These are phyloP conservation scores for Arbutus unedo DNA, from an alignment of 148 eudicot genomes.

Conservation along the genomic window DNA sequence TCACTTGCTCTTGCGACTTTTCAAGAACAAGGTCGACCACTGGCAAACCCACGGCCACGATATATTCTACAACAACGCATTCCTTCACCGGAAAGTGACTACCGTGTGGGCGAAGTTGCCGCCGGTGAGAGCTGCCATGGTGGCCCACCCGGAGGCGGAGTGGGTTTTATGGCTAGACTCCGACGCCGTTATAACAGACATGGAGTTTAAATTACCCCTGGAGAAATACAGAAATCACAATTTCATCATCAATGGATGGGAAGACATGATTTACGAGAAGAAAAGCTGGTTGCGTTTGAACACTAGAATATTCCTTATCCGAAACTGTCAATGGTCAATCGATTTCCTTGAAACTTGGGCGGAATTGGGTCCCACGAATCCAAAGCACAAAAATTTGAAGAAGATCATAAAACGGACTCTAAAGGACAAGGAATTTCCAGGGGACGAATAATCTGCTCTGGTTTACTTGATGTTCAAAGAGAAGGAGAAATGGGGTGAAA, in stretches of 20 bases:
- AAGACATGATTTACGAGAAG: constrained; percentile 34
- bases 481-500: neutral
- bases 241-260: constrained; percentile 59
- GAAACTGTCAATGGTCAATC: constrained; percentile 17
- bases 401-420: neutral
- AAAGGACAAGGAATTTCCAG: neutral
- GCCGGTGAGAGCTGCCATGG: constrained; percentile 65
- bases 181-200: constrained; percentile 70
- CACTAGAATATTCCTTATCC: neutral
- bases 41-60: constrained; percentile 37
- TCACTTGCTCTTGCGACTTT: constrained; percentile 30
- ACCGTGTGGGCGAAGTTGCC: constrained; percentile 69
- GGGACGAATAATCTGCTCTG: constrained; percentile 8
- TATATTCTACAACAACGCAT: constrained; percentile 37
- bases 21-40: constrained; percentile 48
- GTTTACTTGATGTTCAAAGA: constrained; percentile 9
- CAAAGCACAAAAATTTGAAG: neutral
- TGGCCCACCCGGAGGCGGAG: constrained; percentile 82
- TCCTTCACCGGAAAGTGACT: constrained; percentile 46
- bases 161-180: constrained; percentile 88
- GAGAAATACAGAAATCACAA: constrained; percentile 40
- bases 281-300: constrained; percentile 12
- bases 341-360: constrained; percentile 5
- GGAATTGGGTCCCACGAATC: neutral
- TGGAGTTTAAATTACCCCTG: constrained; percentile 58